Percentiles rank a stretch among this genome's conserved stretches.
Conservation (phyloP, 352 stramenopile genomes). For the Peronosclerospora sorghi region DNA sequence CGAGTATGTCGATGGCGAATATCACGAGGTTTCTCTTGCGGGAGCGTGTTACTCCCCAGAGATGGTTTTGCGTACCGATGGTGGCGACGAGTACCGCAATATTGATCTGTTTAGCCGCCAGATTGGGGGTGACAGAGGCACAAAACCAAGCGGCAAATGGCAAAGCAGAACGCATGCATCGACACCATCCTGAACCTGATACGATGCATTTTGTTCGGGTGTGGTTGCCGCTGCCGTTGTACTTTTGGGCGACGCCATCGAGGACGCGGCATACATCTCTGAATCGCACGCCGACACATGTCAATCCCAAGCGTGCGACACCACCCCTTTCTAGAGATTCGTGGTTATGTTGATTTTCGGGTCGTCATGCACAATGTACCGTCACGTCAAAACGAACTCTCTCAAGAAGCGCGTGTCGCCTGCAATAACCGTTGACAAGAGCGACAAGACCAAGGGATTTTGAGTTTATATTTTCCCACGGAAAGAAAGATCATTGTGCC, state of each 20-base stretch:
- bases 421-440: too few relatives aligned
- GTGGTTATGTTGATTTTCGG: background rate
- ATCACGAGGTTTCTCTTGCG: slow-evolving; percentile 3
- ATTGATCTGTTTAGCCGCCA: slow-evolving; percentile 12
- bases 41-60: slow-evolving; percentile 5
- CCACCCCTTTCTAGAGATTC: background rate
- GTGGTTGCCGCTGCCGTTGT: background rate
- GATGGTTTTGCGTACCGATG: slow-evolving; percentile 7
- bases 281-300: slow-evolving; percentile 11
- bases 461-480: too few relatives aligned
- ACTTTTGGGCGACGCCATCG: slow-evolving; percentile 15
- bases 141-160: slow-evolving; percentile 11
- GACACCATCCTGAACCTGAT: slow-evolving; percentile 23
- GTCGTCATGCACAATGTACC: background rate
- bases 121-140: slow-evolving; percentile 6
- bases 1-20: background rate
- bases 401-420: too few relatives aligned
- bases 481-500: background rate
- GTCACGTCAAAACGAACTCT: too few relatives aligned
- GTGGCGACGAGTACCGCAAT: too few relatives aligned
- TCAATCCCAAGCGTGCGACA: slow-evolving; percentile 3
- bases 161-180: slow-evolving; percentile 22
- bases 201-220: slow-evolving; percentile 19
- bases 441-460: slow-evolving; percentile 1
- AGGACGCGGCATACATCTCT: slow-evolving; percentile 23